Base-by-base conservation (phyloP, 2,329 filamentous ascomycete species). In the Colletotrichum tropicale region DNA sequence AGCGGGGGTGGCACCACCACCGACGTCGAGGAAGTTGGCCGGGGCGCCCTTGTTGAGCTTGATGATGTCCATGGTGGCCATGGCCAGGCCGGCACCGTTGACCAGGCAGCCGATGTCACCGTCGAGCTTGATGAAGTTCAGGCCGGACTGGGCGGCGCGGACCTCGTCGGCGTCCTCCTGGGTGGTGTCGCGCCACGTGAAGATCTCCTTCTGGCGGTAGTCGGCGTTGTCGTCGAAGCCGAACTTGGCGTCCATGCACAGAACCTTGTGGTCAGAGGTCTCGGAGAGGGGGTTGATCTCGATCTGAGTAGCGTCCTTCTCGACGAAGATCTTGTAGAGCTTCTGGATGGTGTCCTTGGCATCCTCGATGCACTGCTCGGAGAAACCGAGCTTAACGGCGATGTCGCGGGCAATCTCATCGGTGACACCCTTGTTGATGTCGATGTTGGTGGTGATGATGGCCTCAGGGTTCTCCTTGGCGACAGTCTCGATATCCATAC, bases 51-150 rank as follows among this genome's bases (percentile, higher is more conserved):
- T 97, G 89, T 98, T 99, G 78, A 99, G 92, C 93, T 99, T 98
- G 92, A 99, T 99, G 87, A 99, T 98, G 87, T 99, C 97, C 97
- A 99, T 99, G 85, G 97, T 99, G 78, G 97, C 97, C 97, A 99
- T 99, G 88, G 97, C 97, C 80, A 99, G 94, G 89, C 97, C 97
- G 82, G 97, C 97, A 85, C 97, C 97, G 89, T 99, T 99, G 89
- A 99, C 97, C 81, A 98, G 91, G 90, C 97, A 99, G 87, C 97
- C 97, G 85, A 99, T 99, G 85, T 99, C 97, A 85, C 97, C 97
- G 84, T 98, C 97, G 77, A 99, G 94, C 93, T 99, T 99, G 92
- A 99, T 99, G 90, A 99, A 99, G 93, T 99, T 99, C 80, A 99
- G 93, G 82, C 95, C 95, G 80, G 93, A 96, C 91, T 98, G 90